Conservation (phyloP, 805 yeast species). For the Cyberlindnera meyerae region DNA sequence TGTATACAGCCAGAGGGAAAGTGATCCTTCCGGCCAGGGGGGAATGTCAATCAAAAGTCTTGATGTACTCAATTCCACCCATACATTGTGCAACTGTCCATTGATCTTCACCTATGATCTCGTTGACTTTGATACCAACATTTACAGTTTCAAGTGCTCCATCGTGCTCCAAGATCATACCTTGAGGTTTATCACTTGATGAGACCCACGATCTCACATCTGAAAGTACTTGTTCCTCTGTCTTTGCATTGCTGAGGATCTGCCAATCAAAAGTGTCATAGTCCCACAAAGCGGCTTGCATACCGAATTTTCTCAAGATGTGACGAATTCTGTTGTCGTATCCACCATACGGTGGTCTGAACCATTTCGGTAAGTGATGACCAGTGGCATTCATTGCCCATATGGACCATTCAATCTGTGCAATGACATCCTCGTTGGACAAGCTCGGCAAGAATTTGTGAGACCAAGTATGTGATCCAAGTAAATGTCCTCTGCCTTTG, state of each 20-base stretch:
- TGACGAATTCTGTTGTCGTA: conserved; percentile 80
- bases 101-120: conserved; percentile 55
- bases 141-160: conserved; percentile 60
- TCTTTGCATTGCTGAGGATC: conserved; percentile 47
- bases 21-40: no score
- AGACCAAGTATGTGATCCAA: conserved; percentile 91
- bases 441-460: conserved; percentile 80
- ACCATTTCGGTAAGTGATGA: conserved; percentile 82
- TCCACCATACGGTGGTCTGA: conserved; percentile 96
- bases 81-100: conserved; percentile 65
- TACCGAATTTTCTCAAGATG: conserved; percentile 77
- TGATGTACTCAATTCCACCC: conserved; percentile 21
- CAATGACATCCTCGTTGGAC: conserved; percentile 74
- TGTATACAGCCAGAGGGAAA: no score
- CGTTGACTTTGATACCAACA: conserved; percentile 56
- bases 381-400: conserved; percentile 99
- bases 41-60: conserved; percentile 14
- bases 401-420: conserved; percentile 90
- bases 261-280: conserved; percentile 91
- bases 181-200: conserved; percentile 33
- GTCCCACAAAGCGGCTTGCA: conserved; percentile 89
- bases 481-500: conserved; percentile 60
- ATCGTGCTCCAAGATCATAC: conserved; percentile 87
- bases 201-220: conserved; percentile 54
- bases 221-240: conserved; percentile 46